phyloP scores from a whole-genome alignment of 495 filamentous ascomycete genomes.

The Collariella sp. region DNA sequence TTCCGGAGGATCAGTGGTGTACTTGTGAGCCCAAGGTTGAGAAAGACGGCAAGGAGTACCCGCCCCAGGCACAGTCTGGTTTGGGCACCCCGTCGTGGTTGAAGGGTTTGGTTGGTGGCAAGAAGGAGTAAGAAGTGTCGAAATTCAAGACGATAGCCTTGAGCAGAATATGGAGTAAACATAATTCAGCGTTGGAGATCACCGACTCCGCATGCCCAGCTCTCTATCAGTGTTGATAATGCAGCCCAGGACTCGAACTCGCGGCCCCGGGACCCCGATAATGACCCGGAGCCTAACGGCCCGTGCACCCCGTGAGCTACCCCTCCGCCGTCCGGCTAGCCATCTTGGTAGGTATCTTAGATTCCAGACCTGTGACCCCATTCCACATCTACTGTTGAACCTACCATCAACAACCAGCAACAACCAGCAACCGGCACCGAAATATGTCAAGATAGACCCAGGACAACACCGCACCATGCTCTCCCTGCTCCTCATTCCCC shows the following conservation, averaged over 20 bases:
- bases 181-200: too few species aligned
- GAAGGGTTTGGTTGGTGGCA: neutral
- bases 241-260: too few species aligned
- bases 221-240: too few species aligned
- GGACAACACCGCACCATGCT: conserved; percentile 8
- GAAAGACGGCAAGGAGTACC: conserved; percentile 52
- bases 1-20: conserved; percentile 51
- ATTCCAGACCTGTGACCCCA: too few species aligned
- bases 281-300: too few species aligned
- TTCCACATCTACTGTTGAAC: too few species aligned
- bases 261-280: too few species aligned
- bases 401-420: neutral
- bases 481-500: conserved; percentile 14
- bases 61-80: conserved; percentile 39
- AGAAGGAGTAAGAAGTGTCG: neutral
- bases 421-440: too few species aligned
- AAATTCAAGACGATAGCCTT: neutral
- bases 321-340: neutral
- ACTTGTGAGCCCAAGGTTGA: conserved; percentile 51
- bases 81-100: neutral
- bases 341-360: too few species aligned
- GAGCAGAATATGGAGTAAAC: too few species aligned
- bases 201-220: too few species aligned
- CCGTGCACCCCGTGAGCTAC: conserved; percentile 5
- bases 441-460: neutral